Base-by-base conservation (phyloP, 1,284 basidiomycete species). In the Takashimella tepidaria region DNA sequence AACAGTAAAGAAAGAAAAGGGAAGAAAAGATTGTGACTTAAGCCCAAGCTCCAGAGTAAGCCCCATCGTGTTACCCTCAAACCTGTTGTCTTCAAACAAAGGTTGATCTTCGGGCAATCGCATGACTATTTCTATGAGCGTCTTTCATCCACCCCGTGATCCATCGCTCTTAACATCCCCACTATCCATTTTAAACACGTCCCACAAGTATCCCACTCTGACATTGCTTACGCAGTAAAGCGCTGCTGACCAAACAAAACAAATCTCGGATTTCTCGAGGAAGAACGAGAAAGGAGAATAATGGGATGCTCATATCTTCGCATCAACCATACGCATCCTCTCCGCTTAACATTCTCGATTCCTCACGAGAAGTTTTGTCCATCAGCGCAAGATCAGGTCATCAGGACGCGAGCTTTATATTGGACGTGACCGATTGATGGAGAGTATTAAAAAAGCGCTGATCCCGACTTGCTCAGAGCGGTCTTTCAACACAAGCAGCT, bases 51-150 rank as follows among this genome's bases (percentile, higher is more conserved):
- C 70, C 72, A 72, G 69, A 70, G 57, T 70, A 72, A 74, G 72
- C 72, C 70, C 72, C 72, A 72, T 74, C 67, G 69, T 68, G 72
- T 72, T 66, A 70, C 66, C 70, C 57, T 57, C 60, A 27, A 41
- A 19, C 54, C 44, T n/a, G n/a, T n/a, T n/a, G n/a, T n/a, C n/a
- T 19, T 19, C 27, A 8, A 16, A n/a, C 41, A 24, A n/a, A 19
- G 26, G 47, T 26, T n/a, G n/a, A n/a, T 24, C 3, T n/a, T 8
- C 3, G 19, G 68, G 62, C 69, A 72, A 74, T 72, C 72, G 70
- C 66, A 74, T 74, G 55, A 68, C 72, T 70, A 61, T 73, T 45
- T 41, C 68, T 62, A 72, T 72, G 72, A 74, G 72, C 70, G 43
- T 47, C n/a, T 41, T 51, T 55, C 23, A 20, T 48, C 45, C 42